Evolutionary conservation across 345 rosid genomes (phyloP).

Genomic region (Salix arbutifolia): DNA sequence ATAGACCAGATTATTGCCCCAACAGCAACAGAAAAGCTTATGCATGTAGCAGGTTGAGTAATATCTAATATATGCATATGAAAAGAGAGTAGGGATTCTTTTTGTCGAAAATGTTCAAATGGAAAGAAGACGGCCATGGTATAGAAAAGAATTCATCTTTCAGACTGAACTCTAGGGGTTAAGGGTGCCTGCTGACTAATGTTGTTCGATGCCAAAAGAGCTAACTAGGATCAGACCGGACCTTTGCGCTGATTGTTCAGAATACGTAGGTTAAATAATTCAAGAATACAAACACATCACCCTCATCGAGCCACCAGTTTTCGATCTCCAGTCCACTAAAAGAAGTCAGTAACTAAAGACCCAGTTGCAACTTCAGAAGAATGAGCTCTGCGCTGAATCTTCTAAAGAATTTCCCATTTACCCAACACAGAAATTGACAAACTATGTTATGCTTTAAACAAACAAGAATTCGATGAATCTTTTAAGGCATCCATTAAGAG

Average conservation of each 20-base stretch:
- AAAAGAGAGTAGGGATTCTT: background rate
- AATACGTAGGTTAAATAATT: background rate
- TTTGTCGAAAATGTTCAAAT: background rate
- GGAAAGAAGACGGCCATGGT: background rate
- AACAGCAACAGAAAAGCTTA: background rate
- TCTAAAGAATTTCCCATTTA: background rate
- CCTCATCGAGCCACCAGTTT: background rate
- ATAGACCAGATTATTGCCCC: background rate
- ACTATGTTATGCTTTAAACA: background rate
- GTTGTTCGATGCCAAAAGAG: background rate
- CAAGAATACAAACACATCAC: background rate
- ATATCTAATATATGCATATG: background rate
- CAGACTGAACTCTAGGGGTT: background rate
- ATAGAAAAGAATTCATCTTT: background rate
- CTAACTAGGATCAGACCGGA: background rate
- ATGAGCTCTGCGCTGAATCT: background rate
- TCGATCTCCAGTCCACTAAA: background rate
- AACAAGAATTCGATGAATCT: background rate
- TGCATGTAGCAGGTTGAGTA: background rate
- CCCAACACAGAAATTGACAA: too few relatives aligned
- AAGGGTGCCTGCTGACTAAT: background rate
- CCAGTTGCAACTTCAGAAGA: background rate
- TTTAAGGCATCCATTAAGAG: background rate
- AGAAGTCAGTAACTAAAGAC: background rate
- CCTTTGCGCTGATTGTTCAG: background rate